Evolutionary conservation across 108 stramenopile species (phyloP), one percentile per base, ranked within the genome.

Genomic region (Pelagomonas calceolata): DNA sequence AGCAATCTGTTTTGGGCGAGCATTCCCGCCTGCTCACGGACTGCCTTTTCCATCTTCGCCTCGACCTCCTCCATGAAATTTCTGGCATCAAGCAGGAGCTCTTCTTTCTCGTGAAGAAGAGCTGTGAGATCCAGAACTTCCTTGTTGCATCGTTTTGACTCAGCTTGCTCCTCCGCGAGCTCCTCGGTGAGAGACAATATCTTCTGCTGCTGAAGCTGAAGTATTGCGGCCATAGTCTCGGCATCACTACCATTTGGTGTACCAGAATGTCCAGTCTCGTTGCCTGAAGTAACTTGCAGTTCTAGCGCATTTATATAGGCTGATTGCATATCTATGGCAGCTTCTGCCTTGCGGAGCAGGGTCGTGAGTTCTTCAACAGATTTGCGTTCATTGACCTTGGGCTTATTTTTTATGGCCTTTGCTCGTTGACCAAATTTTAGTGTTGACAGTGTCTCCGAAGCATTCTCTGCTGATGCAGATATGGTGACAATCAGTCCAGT

Each of bases 401-500:
- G 71, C 36, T 74, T 74, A 37, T 81, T 78, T 63, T 68, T 44
- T 26, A 81, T 63, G 18, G 36, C 45, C 37, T 78, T 75, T 9
- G 80, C 80, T 0, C 80, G 63, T 21, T 34, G 68, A 37, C 80
- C 80, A 63, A 81, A 81, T 34, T 77, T 73, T 29, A 81, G 68
- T 26, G 77, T 81, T n/a, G 76, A 76, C 31, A 78, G 67, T 0
- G 80, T 81, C 63, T 81, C 80, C 9, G 3, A 4, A 21, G 67
- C 34, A 63, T 78, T 69, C n/a, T 37, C 44, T 31, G 39, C 12
- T 33, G 68, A 70, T 21, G 73, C 64, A 5, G 76, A 78, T 7
- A 81, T 87, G 12, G 91, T 90, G 30, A 92, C 81, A 65, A 96
- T 87, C 36, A 94, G 68, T 0, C 83, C 77, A 14, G 92, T 94